Conservation (phyloP, 495 filamentous ascomycete genomes). For the Podospora pseudocomata region DNA sequence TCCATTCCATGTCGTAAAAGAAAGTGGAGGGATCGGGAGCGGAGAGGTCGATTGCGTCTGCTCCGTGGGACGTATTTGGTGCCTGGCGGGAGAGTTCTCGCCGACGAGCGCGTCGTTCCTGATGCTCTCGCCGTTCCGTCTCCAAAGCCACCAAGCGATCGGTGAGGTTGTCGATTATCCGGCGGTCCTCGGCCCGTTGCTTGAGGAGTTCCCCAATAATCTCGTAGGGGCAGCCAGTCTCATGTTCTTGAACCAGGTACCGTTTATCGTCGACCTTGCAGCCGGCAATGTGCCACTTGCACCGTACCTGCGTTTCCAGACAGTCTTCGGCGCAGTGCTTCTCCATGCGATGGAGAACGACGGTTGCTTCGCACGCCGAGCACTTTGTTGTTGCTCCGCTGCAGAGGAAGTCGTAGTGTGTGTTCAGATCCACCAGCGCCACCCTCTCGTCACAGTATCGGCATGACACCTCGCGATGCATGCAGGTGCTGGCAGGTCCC, state of each 20-base stretch:
- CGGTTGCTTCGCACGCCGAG: constrained; percentile 33
- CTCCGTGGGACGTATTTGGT: constrained; percentile 1
- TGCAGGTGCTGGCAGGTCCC: constrained; percentile 40
- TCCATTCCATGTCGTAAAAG: constrained; percentile 3
- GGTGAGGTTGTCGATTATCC: constrained; percentile 28
- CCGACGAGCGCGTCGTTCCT: constrained; percentile 1
- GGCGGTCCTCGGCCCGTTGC: constrained; percentile 26
- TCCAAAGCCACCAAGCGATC: constrained; percentile 20
- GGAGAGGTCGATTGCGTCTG: constrained; percentile 2
- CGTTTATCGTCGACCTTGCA: constrained; percentile 36
- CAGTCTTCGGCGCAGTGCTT: constrained; percentile 43
- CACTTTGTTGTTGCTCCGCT: constrained; percentile 35
- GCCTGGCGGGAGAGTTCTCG: constrained; percentile 4
- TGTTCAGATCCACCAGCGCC: constrained; percentile 39
- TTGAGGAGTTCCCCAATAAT: constrained; percentile 24
- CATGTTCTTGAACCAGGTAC: constrained; percentile 32
- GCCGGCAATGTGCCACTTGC: constrained; percentile 43
- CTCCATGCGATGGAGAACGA: constrained; percentile 39
- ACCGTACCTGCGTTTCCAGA: constrained; percentile 34
- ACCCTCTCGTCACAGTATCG: constrained; percentile 41
- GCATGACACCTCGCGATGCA: constrained; percentile 47
- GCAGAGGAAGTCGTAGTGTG: constrained; percentile 38
- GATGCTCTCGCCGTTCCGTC: constrained; percentile 1
- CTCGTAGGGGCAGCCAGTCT: constrained; percentile 29
- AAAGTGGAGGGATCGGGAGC: constrained; percentile 5